Evolutionary conservation across 78 protist species (phyloP), one percentile per base, ranked within the genome.

Genomic region (Chrysochromulina parva): DNA sequence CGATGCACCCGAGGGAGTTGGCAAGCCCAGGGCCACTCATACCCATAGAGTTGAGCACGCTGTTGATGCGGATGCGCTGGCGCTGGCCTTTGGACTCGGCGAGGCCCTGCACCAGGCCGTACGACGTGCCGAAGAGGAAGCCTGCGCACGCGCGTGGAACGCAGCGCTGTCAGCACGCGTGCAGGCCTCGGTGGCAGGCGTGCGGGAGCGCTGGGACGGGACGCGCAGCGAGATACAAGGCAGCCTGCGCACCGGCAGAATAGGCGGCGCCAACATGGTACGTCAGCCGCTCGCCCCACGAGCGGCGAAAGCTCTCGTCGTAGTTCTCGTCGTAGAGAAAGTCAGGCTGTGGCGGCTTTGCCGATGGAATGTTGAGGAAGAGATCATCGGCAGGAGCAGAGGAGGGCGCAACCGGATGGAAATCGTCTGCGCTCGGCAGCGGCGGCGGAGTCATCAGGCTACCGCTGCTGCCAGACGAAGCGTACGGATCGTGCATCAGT

Each of bases 201-300:
- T 6, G 20, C 28, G 13, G 74, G n/a, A 24, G 10, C 28, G 38
- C 38, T 9, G 26, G 78, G 38, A 28, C 24, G 7, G 62, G 24
- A 13, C 24, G 24, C 24, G 62, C 62, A 13, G 62, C 62, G 62
- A 58, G 13, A 58, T 13, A 13, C 62, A 13, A 58, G 62, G 13
- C 24, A 13, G 7, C 62, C 24, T 58, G 62, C 78, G 50, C 78
- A 69, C 78, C 78, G 9, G 48, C 16, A 3, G 28, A 50, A 50
- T 69, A 69, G 52, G n/a, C 78, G 14, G 17, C 14, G 17, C 78
- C 78, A n/a, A 69, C 28, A 50, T 69, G 78, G 50, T 28, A 69
- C 50, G 78, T 69, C 26, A 69, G 78, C 48, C 78, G 78, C 48
- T 69, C 78, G 78, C 78, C 78, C 78, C 78, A 69, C 52, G 52